These are phyloP conservation scores for Crithidia thermophila DNA, from an alignment of 208 protist species.

Conservation along the genomic window DNA sequence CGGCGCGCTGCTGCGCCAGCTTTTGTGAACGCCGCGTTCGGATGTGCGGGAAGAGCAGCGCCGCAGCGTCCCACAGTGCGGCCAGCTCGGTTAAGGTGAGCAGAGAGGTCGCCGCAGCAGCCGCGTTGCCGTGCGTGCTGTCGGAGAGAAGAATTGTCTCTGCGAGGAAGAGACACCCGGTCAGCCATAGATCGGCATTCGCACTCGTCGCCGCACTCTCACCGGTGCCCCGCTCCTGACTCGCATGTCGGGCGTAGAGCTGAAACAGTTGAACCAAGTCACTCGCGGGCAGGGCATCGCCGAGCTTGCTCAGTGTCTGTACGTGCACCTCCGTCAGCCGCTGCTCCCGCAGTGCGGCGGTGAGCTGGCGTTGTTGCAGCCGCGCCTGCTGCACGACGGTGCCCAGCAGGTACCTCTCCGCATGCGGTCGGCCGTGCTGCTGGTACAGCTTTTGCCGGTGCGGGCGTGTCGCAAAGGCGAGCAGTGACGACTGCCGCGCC, in stretches of 20 bases:
- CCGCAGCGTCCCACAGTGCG: constrained; percentile 48
- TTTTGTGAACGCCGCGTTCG: constrained; percentile 18
- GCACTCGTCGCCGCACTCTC: not conserved
- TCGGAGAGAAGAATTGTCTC: constrained; percentile 52
- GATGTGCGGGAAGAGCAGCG: constrained; percentile 47
- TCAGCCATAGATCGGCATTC: constrained; percentile 32
- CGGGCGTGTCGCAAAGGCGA: constrained; percentile 68
- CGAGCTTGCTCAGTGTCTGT: constrained; percentile 34
- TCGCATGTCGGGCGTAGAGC: constrained; percentile 31
- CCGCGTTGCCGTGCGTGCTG: not conserved
- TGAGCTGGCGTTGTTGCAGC: constrained; percentile 74
- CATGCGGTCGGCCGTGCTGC: constrained; percentile 27
- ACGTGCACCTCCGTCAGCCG: constrained; percentile 44
- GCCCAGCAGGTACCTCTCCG: constrained; percentile 49
- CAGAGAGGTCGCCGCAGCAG: constrained; percentile 16
- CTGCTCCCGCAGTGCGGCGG: constrained; percentile 57
- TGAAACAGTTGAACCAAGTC: constrained; percentile 52
- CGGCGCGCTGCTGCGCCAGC: constrained; percentile 16
- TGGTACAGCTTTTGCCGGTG: constrained; percentile 61
- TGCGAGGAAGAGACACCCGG: constrained; percentile 52
- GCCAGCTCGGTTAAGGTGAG: constrained; percentile 28
- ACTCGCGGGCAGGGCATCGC: constrained; percentile 22
- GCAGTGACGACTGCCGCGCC: constrained; percentile 61
- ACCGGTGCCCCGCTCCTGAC: not conserved
- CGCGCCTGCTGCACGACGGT: constrained; percentile 67